Base-by-base conservation (phyloP, 768 basidiomycete genomes). In the Leccinum obscurum region DNA sequence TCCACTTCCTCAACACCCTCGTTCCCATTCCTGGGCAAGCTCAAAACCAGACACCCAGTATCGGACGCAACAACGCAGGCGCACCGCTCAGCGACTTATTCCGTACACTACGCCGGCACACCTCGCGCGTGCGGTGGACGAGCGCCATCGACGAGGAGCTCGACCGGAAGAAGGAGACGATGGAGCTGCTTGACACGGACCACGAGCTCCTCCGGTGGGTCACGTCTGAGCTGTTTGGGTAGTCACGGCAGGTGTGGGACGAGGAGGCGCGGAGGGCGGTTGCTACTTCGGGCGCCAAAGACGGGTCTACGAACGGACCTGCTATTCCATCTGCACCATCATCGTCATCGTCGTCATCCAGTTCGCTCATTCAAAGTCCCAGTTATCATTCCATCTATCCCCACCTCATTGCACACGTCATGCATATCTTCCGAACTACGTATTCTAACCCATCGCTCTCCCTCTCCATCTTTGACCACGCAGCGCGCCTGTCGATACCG, bases 371-470 rank as follows among this genome's bases (percentile, higher is more conserved):
- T 4, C 51, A 58, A 51, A 79, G 77, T 1, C 72, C 77, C 53
- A 75, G 86, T 8, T 88, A 87, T 60, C 83, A 85, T 10, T 79
- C 83, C 0, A 79, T 84, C 20, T 96, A 95, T 68, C 86, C 92
- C 0, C 81, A 86, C 62, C 77, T 94, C 35, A 80, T 97, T 58
- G 86, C 90, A 5, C 80, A 83, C 51, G 84, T 95, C 57, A 93
- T 97, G 83, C 79, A 79, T 28, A 80, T 84, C 10, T 89, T 95
- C 70, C 85, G 95, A 24, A 88, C 87, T 66, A 88, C 85, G 56
- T 94, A 90, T 72, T 73, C 74, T 17, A 87, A 94, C 61, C 93
- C 95, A 1, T 82, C 93, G 67, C 81, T 93, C 28, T 87, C 94
- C 1, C 81, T 98, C 17, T 81, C 88, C 20, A 81, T 96, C 26